These are phyloP conservation scores for Amanita pallidorosea DNA, from an alignment of 768 basidiomycete genomes.

Conservation along the genomic window DNA sequence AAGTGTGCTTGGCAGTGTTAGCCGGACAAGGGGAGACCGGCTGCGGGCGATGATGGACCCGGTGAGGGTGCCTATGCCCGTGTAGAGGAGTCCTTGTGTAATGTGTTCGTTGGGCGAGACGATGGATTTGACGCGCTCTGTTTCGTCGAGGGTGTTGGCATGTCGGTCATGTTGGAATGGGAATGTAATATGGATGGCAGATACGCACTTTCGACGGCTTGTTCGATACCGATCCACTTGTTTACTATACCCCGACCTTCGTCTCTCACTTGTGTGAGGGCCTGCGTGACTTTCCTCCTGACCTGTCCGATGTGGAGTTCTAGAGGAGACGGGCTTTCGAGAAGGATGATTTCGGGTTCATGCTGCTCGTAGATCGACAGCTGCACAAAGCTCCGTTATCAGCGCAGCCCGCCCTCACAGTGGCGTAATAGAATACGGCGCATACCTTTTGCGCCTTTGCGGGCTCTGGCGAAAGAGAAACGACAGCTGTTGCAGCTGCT, in stretches of 20 bases:
- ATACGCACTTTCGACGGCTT: constrained; percentile 67
- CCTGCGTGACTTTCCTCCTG: constrained; percentile 46
- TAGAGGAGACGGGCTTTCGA: constrained; percentile 67
- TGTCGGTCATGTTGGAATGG: neutral
- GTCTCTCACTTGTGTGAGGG: constrained; percentile 46
- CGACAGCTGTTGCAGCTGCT: neutral
- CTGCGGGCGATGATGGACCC: constrained; percentile 82
- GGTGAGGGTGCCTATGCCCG: constrained; percentile 79
- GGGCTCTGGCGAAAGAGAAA: neutral
- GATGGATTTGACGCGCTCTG: constrained; percentile 78
- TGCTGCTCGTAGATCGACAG: constrained; percentile 73
- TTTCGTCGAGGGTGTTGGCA: neutral
- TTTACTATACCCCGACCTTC: constrained; percentile 65
- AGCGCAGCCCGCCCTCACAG: neutral
- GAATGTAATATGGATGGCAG: neutral
- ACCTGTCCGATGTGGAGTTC: constrained; percentile 67
- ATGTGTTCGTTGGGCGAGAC: constrained; percentile 72
- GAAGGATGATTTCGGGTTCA: constrained; percentile 53
- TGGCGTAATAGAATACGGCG: neutral
- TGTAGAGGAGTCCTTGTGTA: constrained; percentile 85
- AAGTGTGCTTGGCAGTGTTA: constrained; percentile 68
- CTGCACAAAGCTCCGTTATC: constrained; percentile 24
- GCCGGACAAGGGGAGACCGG: constrained; percentile 55
- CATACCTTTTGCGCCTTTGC: neutral
- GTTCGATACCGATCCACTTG: constrained; percentile 80